Base-by-base conservation (phyloP, 164 flowering plant genomes). In the Vitis rotundifolia region DNA sequence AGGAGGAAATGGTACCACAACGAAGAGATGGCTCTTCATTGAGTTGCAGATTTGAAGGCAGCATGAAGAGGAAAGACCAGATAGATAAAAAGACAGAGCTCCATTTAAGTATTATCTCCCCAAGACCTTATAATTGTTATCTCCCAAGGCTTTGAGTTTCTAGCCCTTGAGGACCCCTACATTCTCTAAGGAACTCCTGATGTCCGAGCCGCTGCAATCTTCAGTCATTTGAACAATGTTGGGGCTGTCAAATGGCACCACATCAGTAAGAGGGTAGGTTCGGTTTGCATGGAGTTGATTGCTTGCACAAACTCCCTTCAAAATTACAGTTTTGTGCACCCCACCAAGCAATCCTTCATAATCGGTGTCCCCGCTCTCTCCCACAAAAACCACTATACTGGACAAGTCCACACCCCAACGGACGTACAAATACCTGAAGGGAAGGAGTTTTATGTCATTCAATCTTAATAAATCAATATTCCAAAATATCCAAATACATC, bases 321-420 rank as follows among this genome's bases (percentile, higher is more conserved):
- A 57, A 67, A 95, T 78, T 10, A 95, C 79, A 18, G 89, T 83
- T 78, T 91, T 93, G 77, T 93, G 97, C 47, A 84, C 49, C 11
- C 99, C 99, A 15, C 98, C 97, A 13, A 96, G 86, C 83, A 96
- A 74, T 49, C 84, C 88, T 78, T 96, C 97, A 71, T 93, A 92
- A 76, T 96, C 98, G 0, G 97, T 91, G 77, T 96, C 97, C 53
- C 99, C 98, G 64, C 76, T 75, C 79, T 93, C 98, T 55, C 98
- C 99, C 28, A 80, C 88, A 77, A 96, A 85, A 11, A 92, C 95
- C 26, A 93, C 93, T 84, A 89, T 79, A 52, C 81, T 96, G 37
- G 95, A 84, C 68, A 96, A 73, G 49, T 96, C 94, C 14, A 80
- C 73, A 12, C 92, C 95, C 99, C 99, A 96, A 16, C 95, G 84